Evolutionary conservation across 2,329 filamentous ascomycete species (phyloP).

Genomic region (Colletotrichum truncatum): DNA sequence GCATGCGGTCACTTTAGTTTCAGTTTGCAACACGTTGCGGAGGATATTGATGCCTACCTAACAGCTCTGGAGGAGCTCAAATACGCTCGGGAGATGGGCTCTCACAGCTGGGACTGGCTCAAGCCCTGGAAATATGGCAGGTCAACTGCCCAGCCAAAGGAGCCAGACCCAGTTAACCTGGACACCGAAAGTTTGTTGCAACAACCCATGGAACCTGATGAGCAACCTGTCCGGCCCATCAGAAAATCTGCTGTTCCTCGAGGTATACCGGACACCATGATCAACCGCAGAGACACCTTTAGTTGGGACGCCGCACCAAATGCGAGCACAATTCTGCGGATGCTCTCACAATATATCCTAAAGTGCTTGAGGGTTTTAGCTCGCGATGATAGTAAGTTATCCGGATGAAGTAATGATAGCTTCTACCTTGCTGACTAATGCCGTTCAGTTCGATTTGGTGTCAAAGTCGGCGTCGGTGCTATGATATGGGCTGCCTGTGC

Average conservation of each 20-base stretch:
- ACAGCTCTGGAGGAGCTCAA: constrained; percentile 88
- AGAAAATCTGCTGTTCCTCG: constrained; percentile 63
- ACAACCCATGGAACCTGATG: constrained; percentile 27
- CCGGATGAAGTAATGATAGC: constrained; percentile 32
- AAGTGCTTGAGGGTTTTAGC: constrained; percentile 56
- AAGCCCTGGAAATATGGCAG: constrained; percentile 71
- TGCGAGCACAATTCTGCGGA: constrained; percentile 52
- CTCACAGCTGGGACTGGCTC: constrained; percentile 84
- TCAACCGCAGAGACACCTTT: constrained; percentile 60
- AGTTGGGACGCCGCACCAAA: constrained; percentile 65
- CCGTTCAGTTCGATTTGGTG: constrained; percentile 73
- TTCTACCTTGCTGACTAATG: constrained; percentile 2
- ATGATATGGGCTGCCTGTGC: constrained; percentile 89
- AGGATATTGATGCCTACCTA: constrained; percentile 86
- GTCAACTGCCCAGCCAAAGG: constrained; percentile 2
- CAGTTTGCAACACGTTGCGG: constrained; percentile 87
- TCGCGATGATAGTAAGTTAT: constrained; percentile 60
- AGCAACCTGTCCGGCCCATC: constrained; percentile 53
- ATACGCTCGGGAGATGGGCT: constrained; percentile 69
- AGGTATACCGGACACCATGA: constrained; percentile 64
- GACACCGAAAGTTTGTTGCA: constrained; percentile 53
- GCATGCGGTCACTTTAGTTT: constrained; percentile 97
- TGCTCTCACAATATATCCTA: constrained; percentile 56
- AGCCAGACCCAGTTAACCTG: constrained; percentile 42
- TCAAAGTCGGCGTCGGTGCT: constrained; percentile 93